Base-by-base conservation (phyloP, 495 filamentous ascomycete genomes). In the Penicillium goetzii region DNA sequence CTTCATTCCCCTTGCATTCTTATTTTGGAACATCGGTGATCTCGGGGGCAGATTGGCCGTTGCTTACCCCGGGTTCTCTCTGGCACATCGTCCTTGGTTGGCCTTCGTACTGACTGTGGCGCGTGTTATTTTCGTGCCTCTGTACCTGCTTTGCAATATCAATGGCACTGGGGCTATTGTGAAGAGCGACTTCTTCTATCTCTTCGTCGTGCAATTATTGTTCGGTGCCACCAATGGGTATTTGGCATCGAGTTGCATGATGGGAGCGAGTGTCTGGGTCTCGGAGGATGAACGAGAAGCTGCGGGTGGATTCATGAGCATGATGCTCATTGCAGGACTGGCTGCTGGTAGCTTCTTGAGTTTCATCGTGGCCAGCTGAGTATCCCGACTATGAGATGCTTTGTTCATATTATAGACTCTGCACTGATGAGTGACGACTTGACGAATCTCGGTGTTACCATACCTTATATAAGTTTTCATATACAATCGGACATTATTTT, bases 21-120 rank as follows among this genome's bases (percentile, higher is more conserved):
- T 99, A 32, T 84, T 97, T 67, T 99, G 95, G 95, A 99, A 98
- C 67, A 67, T 87, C 7, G 95, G 95, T 38, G 95, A 99, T 72
- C 80, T 98, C 5, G 32, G 83, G 10, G 94, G 94, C 0, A 83
- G 96, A 2, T 78, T 95, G n/a, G 45, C 84, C 0, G 89, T 92
- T 15, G 80, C 88, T 9, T 73, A 90, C 11, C 86, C 90, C 8
- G 72, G 77, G 0, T 71, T 87, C n/a, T 84, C 84, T 14, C 78
- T 93, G 49, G 78, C 82, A 0, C 80, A 85, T 14, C 83, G 83
- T 11, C 92, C 94, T 11, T 69, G 73, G 3, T 53, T 85, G 4
- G 74, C 97, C 3, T 89, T 96, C 61, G 65, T 83, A 1, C 65
- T 91, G 3, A 75, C 90, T 5, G 65, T 96, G 40, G 76, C 79